Percentiles rank a stretch among this genome's conserved stretches.
Evolutionary conservation across 2,329 filamentous ascomycete genomes (phyloP).

Genomic region (Parafenestella ontariensis): DNA sequence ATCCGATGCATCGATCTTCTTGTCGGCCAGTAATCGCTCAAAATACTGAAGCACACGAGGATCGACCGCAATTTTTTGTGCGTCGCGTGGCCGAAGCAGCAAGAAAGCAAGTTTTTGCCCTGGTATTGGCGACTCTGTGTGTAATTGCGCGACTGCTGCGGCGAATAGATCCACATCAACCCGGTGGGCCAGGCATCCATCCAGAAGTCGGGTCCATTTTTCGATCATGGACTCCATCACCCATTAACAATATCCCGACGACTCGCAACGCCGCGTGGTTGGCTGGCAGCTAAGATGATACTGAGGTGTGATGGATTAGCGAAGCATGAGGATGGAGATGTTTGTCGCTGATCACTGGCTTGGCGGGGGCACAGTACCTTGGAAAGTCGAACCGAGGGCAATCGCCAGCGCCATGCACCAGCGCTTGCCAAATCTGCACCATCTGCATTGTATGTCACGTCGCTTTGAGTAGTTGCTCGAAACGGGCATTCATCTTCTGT

Average conservation of each 20-base stretch:
- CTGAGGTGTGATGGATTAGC: conserved; percentile 24
- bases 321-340: conserved; percentile 15
- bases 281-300: conserved; percentile 22
- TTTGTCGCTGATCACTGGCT: conserved; percentile 3
- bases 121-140: conserved; percentile 43
- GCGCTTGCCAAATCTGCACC: neutral
- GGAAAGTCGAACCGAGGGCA: conserved; percentile 1
- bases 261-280: conserved; percentile 16
- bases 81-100: conserved; percentile 40
- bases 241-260: conserved; percentile 26
- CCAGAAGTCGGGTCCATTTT: conserved; percentile 45
- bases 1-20: conserved; percentile 45
- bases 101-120: conserved; percentile 45
- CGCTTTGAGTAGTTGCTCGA: neutral
- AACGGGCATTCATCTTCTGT: too few species aligned
- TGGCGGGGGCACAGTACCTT: neutral
- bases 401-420: neutral
- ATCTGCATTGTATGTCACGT: neutral
- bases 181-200: conserved; percentile 44
- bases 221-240: conserved; percentile 44
- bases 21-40: conserved; percentile 42
- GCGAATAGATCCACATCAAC: conserved; percentile 44
- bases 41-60: conserved; percentile 44
- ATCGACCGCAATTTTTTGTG: conserved; percentile 39
- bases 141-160: conserved; percentile 39